Evolutionary conservation across 2,329 filamentous ascomycete species (phyloP).

Genomic region (Chrysoporthe cubensis): DNA sequence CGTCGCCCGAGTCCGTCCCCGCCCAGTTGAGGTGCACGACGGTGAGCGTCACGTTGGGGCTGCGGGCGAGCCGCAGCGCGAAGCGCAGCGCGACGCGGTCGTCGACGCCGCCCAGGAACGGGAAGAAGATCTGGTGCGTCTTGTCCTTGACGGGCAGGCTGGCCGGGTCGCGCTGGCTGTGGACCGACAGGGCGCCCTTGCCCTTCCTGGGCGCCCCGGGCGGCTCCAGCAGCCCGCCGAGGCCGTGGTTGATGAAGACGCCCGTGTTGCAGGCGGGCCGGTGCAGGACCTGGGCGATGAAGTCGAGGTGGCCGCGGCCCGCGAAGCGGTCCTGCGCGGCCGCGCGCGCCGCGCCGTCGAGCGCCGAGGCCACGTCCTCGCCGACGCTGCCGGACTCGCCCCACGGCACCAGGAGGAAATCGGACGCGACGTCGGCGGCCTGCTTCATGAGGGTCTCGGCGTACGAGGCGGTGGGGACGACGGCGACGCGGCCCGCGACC

Average conservation of each 20-base stretch:
- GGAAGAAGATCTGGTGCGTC: slow-evolving; percentile 82
- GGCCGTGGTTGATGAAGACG: slow-evolving; percentile 75
- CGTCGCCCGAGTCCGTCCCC: slow-evolving; percentile 32
- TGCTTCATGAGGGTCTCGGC: slow-evolving; percentile 75
- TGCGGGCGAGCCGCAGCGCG: slow-evolving; percentile 82
- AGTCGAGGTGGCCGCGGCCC: slow-evolving; percentile 68
- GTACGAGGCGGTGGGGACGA: slow-evolving; percentile 78
- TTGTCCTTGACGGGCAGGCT: slow-evolving; percentile 65
- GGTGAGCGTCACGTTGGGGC: slow-evolving; percentile 76
- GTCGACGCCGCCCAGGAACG: slow-evolving; percentile 84
- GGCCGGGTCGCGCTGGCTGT: slow-evolving; percentile 55
- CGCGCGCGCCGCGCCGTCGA: slow-evolving; percentile 38
- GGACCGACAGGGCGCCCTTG: slow-evolving; percentile 61
- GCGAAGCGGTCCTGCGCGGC: slow-evolving; percentile 63
- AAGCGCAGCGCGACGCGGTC: slow-evolving; percentile 80
- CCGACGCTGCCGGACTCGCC: slow-evolving; percentile 77
- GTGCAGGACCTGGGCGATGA: slow-evolving; percentile 71
- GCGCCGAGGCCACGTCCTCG: slow-evolving; percentile 58
- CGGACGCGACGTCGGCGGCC: slow-evolving; percentile 70
- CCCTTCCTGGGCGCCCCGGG: slow-evolving; percentile 41
- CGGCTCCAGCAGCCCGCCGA: slow-evolving; percentile 41
- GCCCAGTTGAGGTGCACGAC: slow-evolving; percentile 63
- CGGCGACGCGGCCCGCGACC: slow-evolving; percentile 78
- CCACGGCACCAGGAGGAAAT: slow-evolving; percentile 87
- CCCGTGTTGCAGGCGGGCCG: slow-evolving; percentile 70